Evolutionary conservation across 805 yeast species (phyloP), one percentile per base, ranked within the genome.

Genomic region (Yarrowia sp.): DNA sequence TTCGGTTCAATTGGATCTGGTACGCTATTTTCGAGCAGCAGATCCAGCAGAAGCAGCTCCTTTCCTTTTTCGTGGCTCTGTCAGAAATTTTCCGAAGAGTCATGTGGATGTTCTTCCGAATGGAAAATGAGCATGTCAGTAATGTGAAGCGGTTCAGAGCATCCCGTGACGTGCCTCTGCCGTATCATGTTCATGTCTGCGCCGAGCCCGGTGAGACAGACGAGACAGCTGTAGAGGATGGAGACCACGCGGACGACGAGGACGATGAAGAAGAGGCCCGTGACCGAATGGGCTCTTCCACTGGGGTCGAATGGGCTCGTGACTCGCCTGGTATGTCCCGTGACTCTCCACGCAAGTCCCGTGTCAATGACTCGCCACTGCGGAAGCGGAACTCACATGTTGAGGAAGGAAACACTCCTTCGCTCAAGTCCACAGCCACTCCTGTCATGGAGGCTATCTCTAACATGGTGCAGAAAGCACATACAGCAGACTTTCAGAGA

Each of bases 101-200:
- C 73, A 80, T 94, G 14, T 95, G 99, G 99, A 83, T 92, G 8
- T 85, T 90, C 61, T 89, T 95, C 81, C 87, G 99, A 80, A 89
- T 95, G 84, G 99, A 95, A 74, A 95, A 95, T 78, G 98, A 95
- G 78, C 99, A 95, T 77, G 89, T 93, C 58, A 88, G 98, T 0
- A 94, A 94, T 76, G 97, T 92, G 11, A 87, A 87, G 68, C 79
- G 92, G 53, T 90, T 88, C 78, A 84, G 97, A 72, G 98, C 98
- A 0, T 88, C 96, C 10, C 86, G 96, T 69, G 97, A 94, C 70
- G 81, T 91, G 10, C 91, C 94, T 1, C 79, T 94, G 67, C 99
- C 99, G 0, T 94, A 92, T 71, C 85, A 87, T 2, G 76, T 85
- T 3, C 82, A 76, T 61, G 73, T 42, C 71, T 74, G 52, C n/a